A percentile compares a stretch with the other conserved stretches of the same genome.
Evolutionary conservation across 192 early-diverging fungal genomes (phyloP).

Genomic region (Phycomyces nitens): DNA sequence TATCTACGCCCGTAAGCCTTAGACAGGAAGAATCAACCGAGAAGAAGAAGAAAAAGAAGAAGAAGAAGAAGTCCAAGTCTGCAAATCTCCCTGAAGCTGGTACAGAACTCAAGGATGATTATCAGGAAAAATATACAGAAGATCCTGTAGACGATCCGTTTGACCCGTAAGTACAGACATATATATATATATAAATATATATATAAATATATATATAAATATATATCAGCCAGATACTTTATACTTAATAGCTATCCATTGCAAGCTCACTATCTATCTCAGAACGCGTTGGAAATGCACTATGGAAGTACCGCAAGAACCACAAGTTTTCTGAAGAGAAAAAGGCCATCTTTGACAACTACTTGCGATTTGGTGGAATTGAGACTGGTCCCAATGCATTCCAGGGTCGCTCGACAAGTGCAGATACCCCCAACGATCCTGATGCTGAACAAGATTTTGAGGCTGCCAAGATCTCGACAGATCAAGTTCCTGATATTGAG

Average conservation of each 20-base stretch:
- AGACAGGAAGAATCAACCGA: slow-evolving; percentile 11
- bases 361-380: slow-evolving; percentile 53
- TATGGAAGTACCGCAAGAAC: slow-evolving; percentile 51
- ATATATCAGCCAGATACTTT: not conserved
- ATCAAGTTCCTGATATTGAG: slow-evolving; percentile 34
- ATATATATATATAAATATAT: too few relatives aligned
- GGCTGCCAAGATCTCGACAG: slow-evolving; percentile 32
- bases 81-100: slow-evolving; percentile 38
- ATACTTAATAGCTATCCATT: not conserved
- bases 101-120: slow-evolving; percentile 21
- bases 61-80: slow-evolving; percentile 40
- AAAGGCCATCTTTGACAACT: slow-evolving; percentile 43
- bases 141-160: slow-evolving; percentile 38
- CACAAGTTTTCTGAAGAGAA: slow-evolving; percentile 44
- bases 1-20: slow-evolving; percentile 10
- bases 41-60: slow-evolving; percentile 48
- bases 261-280: slow-evolving; percentile 39
- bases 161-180: slow-evolving; percentile 42
- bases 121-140: slow-evolving; percentile 28
- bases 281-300: slow-evolving; percentile 48
- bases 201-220: too few relatives aligned
- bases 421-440: slow-evolving; percentile 30
- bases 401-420: slow-evolving; percentile 34
- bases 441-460: slow-evolving; percentile 44
- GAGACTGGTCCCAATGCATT: slow-evolving; percentile 47